Evolutionary conservation across 371 early-diverging fungal genomes (phyloP), one percentile per base, ranked within the genome.

Genomic region (Rhizomucor miehei): DNA sequence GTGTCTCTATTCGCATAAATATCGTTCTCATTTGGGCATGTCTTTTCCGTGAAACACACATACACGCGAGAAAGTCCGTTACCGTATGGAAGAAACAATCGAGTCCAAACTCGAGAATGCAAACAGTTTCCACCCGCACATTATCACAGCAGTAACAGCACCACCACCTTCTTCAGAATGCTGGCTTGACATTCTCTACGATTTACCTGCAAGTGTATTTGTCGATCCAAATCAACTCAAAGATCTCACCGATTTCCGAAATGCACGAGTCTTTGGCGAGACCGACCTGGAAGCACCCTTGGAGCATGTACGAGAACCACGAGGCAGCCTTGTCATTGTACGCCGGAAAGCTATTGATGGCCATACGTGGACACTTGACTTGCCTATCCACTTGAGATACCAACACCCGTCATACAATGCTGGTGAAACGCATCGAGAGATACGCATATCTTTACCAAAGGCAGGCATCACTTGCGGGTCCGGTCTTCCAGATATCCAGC

Each of bases 331-430:
- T n/a, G 66, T 78, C 9, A 60, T 72, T 48, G 57, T 77, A 8
- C 61, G 74, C 17, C 61, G 59, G 11, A 29, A 44, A 8, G 34
- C 44, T 3, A 44, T 29, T 6, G 29, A 39, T 8, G 38, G 36
- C 6, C 20, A 35, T 8, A 23, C 24, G 8, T 19, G 19, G 0
- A 19, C 29, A 21, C 10, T 77, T 1, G 66, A 70, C 54, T 54
- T 78, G 19, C 78, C 78, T 0, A n/a, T 78, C 34, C 78, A 78
- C 44, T 54, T 69, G 21, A 60, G 78, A 50, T 78, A 78, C 57
- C 78, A 78, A 53, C 57, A 59, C 9, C 73, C 75, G n/a, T 54
- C 59, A 3, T 24, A 51, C 1, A n/a, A 60, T 17, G 43, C 45
- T 20, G n/a, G n/a, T n/a, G n/a, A n/a, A 29, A 47, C 43, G n/a